Conservation (phyloP, 1,284 basidiomycete species). For the Irpex sp. region DNA sequence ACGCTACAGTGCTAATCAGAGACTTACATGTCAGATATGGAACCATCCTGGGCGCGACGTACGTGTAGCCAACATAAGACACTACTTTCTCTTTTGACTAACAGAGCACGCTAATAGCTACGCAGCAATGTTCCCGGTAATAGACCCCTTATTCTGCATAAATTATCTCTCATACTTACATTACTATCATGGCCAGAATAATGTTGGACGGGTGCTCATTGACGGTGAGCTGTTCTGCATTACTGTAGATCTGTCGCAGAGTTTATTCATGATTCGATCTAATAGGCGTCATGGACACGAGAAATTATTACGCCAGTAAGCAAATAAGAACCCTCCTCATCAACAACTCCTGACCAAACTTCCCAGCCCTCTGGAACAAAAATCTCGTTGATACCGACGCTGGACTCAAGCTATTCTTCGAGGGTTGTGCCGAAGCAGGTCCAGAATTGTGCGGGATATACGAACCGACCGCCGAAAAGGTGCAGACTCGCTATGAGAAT, state of each 20-base stretch:
- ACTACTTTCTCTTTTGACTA: neutral
- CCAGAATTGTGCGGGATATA: conserved; percentile 14
- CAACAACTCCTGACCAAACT: neutral
- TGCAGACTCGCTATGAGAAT: conserved; percentile 14
- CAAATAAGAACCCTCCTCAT: no score
- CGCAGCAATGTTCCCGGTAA: conserved; percentile 24
- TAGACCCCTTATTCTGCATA: neutral
- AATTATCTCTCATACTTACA: neutral
- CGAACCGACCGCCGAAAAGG: conserved; percentile 11
- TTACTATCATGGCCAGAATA: conserved; percentile 5
- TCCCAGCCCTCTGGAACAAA: conserved; percentile 12
- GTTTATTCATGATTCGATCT: neutral
- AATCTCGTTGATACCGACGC: conserved; percentile 19
- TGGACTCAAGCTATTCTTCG: conserved; percentile 9
- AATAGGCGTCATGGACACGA: conserved; percentile 13
- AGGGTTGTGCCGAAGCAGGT: conserved; percentile 19
- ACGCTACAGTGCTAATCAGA: neutral
- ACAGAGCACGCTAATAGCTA: conserved; percentile 1
- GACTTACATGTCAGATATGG: conserved; percentile 16
- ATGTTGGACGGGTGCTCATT: conserved; percentile 15
- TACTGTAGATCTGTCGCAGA: neutral
- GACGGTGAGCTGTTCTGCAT: conserved; percentile 7
- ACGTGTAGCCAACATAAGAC: neutral
- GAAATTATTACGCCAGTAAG: conserved; percentile 12
- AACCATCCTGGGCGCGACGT: conserved; percentile 21